Percentiles rank a stretch among this genome's conserved stretches.
These are phyloP conservation scores for Chalciporus pseudorubinellus DNA, from an alignment of 768 basidiomycete species.

Conservation along the genomic window DNA sequence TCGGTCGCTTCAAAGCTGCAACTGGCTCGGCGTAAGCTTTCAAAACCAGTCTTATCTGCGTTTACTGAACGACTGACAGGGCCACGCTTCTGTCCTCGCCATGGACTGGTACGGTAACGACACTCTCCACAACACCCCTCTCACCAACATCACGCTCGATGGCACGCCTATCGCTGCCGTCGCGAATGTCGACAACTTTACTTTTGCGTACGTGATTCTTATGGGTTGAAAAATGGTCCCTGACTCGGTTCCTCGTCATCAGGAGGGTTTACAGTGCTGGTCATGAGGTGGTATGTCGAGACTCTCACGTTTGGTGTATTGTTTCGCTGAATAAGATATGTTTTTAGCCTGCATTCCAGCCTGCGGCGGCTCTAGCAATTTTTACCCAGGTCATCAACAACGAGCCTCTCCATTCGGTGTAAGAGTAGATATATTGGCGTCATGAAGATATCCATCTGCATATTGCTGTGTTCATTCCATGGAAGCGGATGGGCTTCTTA, in stretches of 20 bases:
- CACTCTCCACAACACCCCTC: constrained; percentile 38
- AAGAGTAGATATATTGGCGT: not conserved
- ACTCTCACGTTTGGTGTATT: not conserved
- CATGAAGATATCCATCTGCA: not conserved
- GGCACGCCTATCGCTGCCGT: constrained; percentile 54
- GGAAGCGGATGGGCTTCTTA: no score
- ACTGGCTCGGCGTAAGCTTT: constrained; percentile 35
- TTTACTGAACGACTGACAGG: constrained; percentile 18
- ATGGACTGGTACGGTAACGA: constrained; percentile 49
- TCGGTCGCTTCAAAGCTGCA: constrained; percentile 10
- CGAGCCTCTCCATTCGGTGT: constrained; percentile 54
- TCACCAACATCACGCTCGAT: constrained; percentile 55
- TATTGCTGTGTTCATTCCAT: not conserved
- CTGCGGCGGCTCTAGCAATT: constrained; percentile 54
- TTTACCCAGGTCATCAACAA: constrained; percentile 53
- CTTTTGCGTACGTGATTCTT: constrained; percentile 57
- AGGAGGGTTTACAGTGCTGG: constrained; percentile 58
- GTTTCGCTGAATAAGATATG: not conserved
- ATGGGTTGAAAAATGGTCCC: no score
- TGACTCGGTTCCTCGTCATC: no score
- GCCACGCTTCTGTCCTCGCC: constrained; percentile 36
- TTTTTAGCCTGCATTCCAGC: constrained; percentile 58
- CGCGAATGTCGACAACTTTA: constrained; percentile 64
- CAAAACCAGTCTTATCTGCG: not conserved
- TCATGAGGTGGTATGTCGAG: constrained; percentile 56